Conservation (phyloP, 2,329 filamentous ascomycete species). For the Rhynchosporium graminicola region DNA sequence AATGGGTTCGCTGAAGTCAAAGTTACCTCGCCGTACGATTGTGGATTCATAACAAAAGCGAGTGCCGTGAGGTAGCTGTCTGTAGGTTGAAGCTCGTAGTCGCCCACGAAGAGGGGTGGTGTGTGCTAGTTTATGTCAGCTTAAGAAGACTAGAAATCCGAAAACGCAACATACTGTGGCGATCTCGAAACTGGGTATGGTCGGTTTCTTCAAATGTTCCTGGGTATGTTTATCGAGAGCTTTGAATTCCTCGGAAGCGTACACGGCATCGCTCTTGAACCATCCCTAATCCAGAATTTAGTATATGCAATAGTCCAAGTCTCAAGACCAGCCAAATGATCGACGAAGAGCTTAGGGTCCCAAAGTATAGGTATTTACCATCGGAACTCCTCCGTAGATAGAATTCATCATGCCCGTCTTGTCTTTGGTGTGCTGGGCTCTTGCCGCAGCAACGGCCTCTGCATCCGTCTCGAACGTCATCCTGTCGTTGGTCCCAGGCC, state of each 20-base stretch:
- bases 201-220: slow-evolving; percentile 48
- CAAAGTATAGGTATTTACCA: slow-evolving; percentile 25
- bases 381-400: slow-evolving; percentile 44
- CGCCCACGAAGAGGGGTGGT: slow-evolving; percentile 41
- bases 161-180: slow-evolving; percentile 46
- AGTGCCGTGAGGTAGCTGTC: slow-evolving; percentile 48
- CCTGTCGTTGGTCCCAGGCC: slow-evolving; percentile 46
- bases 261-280: slow-evolving; percentile 47
- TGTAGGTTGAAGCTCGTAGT: slow-evolving; percentile 39
- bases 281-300: slow-evolving; percentile 38
- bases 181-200: slow-evolving; percentile 60
- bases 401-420: slow-evolving; percentile 46
- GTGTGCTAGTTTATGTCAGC: slow-evolving; percentile 24
- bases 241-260: slow-evolving; percentile 50
- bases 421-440: slow-evolving; percentile 50
- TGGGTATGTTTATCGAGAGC: slow-evolving; percentile 48
- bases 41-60: slow-evolving; percentile 55
- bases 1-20: slow-evolving; percentile 63
- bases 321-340: no score
- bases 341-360: no score
- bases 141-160: no score
- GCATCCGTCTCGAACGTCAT: slow-evolving; percentile 49
- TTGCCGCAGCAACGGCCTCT: slow-evolving; percentile 46
- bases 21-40: slow-evolving; percentile 61
- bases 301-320: no score